These are phyloP conservation scores for Eucalyptus cladocalyx DNA, from an alignment of 345 rosid species.

Conservation along the genomic window DNA sequence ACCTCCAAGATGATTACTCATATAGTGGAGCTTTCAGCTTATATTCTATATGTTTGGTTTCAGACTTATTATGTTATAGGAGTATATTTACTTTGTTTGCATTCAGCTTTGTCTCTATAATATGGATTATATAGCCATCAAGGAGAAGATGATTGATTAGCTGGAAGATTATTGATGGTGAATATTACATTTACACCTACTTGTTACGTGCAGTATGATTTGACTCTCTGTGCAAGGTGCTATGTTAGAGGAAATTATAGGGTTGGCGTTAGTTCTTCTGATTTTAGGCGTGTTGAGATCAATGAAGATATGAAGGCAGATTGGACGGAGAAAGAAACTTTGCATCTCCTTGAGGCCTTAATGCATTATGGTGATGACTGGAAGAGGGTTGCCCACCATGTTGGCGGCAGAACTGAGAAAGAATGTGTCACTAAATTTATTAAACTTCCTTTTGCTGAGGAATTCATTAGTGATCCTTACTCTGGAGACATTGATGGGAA, in stretches of 20 bases:
- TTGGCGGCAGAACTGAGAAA: conserved; percentile 73
- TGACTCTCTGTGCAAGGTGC: conserved; percentile 92
- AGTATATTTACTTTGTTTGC: neutral
- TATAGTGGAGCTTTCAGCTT: neutral
- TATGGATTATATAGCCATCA: neutral
- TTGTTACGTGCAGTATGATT: conserved; percentile 35
- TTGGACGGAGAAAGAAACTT: conserved; percentile 81
- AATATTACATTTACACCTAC: neutral
- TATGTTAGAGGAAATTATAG: conserved; percentile 79
- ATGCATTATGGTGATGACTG: conserved; percentile 84
- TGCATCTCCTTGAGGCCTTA: conserved; percentile 69
- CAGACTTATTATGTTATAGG: neutral
- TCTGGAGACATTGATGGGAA: conserved; percentile 26
- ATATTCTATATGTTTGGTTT: neutral
- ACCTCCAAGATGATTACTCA: neutral
- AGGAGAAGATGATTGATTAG: neutral
- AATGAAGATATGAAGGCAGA: conserved; percentile 49
- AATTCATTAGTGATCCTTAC: conserved; percentile 28
- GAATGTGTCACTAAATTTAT: conserved; percentile 74
- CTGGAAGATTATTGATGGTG: neutral
- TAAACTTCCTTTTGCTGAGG: conserved; percentile 85
- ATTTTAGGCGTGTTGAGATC: conserved; percentile 82
- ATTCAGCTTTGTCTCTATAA: neutral
- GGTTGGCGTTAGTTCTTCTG: conserved; percentile 67
- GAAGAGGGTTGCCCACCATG: conserved; percentile 81